A percentile compares a stretch with the other conserved stretches of the same genome.
Conservation (phyloP, 2,329 filamentous ascomycete species). For the Pestalotiopsis sp. region DNA sequence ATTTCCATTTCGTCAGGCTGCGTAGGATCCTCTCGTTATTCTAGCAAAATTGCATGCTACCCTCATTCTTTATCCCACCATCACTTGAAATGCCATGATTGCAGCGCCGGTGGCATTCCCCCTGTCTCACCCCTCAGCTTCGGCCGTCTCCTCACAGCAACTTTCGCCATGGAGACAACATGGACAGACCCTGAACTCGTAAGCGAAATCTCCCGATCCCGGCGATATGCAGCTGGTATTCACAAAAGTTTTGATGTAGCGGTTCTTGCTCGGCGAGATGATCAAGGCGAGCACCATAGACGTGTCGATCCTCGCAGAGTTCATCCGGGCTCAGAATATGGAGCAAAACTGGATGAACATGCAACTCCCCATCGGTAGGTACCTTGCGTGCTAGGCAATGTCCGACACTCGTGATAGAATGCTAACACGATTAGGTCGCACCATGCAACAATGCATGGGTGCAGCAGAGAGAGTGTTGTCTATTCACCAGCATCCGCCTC, state of each 20-base stretch:
- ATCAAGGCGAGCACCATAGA: conserved; percentile 59
- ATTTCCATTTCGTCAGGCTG: neutral
- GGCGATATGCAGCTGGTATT: conserved; percentile 19
- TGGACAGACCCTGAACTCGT: conserved; percentile 59
- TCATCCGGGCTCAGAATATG: conserved; percentile 46
- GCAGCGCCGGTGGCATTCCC: conserved; percentile 30
- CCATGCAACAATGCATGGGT: conserved; percentile 48
- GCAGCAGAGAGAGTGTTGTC: conserved; percentile 42
- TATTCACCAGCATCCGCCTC: conserved; percentile 32
- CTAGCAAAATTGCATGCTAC: neutral
- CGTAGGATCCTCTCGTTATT: neutral
- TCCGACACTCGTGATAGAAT: neutral
- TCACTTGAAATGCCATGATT: conserved; percentile 36
- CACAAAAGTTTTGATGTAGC: conserved; percentile 39
- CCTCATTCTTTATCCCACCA: conserved; percentile 17
- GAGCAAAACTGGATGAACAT: conserved; percentile 50
- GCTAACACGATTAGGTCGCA: conserved; percentile 43
- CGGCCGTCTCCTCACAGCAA: conserved; percentile 23
- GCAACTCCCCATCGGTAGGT: conserved; percentile 50
- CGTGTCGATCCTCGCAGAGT: conserved; percentile 46
- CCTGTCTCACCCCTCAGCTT: conserved; percentile 26
- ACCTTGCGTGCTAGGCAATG: conserved; percentile 9
- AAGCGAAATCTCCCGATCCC: conserved; percentile 22
- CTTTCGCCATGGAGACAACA: conserved; percentile 42
- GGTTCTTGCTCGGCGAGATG: conserved; percentile 60